Conservation (phyloP, 2,329 filamentous ascomycete species). For the Geoglossum cookeanum region DNA sequence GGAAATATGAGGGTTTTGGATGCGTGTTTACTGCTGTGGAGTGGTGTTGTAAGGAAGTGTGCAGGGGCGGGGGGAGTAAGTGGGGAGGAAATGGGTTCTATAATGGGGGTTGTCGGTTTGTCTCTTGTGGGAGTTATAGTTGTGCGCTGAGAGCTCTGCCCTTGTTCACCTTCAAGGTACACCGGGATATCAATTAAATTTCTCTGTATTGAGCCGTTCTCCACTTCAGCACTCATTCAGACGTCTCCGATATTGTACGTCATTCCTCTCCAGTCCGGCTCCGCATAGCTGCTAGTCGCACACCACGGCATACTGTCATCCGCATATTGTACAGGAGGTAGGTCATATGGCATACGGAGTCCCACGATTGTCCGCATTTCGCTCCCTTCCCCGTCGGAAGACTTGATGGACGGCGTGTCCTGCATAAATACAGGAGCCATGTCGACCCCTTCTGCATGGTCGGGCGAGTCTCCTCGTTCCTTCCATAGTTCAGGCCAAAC, state of each 20-base stretch:
- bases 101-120: too few relatives aligned
- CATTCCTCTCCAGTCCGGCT: conserved; percentile 40
- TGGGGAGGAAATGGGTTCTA: too few relatives aligned
- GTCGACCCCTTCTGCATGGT: conserved; percentile 15
- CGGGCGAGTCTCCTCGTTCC: conserved; percentile 8
- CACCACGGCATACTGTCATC: conserved; percentile 57
- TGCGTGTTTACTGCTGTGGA: too few relatives aligned
- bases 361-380: conserved; percentile 32
- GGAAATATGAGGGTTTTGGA: too few relatives aligned
- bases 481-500: conserved; percentile 49
- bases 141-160: too few relatives aligned
- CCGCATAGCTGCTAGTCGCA: conserved; percentile 36
- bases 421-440: conserved; percentile 53
- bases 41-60: too few relatives aligned
- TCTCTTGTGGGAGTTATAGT: too few relatives aligned
- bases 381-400: conserved; percentile 7
- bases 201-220: too few relatives aligned
- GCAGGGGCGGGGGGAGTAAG: too few relatives aligned
- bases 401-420: conserved; percentile 29
- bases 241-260: neutral
- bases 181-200: too few relatives aligned
- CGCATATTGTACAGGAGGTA: conserved; percentile 51
- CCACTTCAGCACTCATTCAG: neutral
- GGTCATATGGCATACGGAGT: conserved; percentile 63
- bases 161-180: too few relatives aligned